Evolutionary conservation across 768 basidiomycete species (phyloP), one percentile per base, ranked within the genome.

Genomic region (Suillus fuscotomentosus): DNA sequence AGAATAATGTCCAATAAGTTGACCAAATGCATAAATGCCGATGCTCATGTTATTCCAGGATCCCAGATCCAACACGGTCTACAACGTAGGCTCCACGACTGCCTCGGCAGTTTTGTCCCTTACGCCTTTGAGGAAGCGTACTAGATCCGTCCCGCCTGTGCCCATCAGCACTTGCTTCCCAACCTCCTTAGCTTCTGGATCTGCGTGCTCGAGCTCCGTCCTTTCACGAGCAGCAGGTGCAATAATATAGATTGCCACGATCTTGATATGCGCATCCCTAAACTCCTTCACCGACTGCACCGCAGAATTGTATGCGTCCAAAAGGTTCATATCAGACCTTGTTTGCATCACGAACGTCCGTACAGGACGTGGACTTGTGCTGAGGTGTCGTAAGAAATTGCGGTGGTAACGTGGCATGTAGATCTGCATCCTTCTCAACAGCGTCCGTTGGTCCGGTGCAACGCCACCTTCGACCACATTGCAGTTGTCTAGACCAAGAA

Each of bases 391-490:
- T 34, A 95, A 78, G 77, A 94, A 94, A n/a, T 84, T 78, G 34
- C 91, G 88, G 71, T 94, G 92, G 67, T 88, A 86, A 13, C 86
- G 82, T 7, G 93, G 91, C 93, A 95, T 95, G 76, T 95, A 94
- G 8, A 78, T 75, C 61, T 89, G 84, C 92, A 94, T 92, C 41
- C 89, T 83, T 57, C 84, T 79, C 62, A 94, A 82, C 71, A 92
- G 88, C 8, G 85, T 64, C 69, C 69, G 62, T 42, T 64, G 63
- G 60, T 71, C 66, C 2, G 68, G 65, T 13, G 45, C 36, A 24
- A 31, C 57, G 24, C 5, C 48, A 74, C 45, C 61, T 50, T 36
- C 36, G 60, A 60, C 56, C 2, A 73, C 70, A 63, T 76, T 76
- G 41, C 79, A 78, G 63, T 79, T 77, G 69, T 89, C 86, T 7